Conservation (phyloP, 2,329 filamentous ascomycete species). For the Leptosphaerulina australis region DNA sequence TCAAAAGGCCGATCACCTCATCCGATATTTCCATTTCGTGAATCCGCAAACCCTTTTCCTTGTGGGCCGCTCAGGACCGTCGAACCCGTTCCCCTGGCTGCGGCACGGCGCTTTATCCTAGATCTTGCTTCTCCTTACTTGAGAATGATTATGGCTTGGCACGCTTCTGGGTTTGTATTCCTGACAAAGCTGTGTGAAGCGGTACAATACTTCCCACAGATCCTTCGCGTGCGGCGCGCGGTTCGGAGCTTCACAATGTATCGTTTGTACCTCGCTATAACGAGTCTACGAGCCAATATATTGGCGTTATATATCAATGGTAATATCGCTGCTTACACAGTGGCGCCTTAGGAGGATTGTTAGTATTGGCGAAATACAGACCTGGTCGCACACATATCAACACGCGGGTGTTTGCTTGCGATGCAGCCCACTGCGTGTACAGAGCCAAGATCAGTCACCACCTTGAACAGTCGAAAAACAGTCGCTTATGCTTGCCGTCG, state of each 20-base stretch:
- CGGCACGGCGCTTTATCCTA: constrained; percentile 13
- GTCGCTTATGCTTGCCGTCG: constrained; percentile 10
- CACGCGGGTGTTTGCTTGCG: constrained; percentile 2
- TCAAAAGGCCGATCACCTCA: constrained; percentile 6
- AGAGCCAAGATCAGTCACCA: not conserved
- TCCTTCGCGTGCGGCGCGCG: constrained; percentile 6
- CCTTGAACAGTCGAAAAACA: not conserved
- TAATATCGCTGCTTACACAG: not conserved
- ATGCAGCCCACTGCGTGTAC: not conserved
- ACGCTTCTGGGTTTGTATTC: not conserved
- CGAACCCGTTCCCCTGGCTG: constrained; percentile 14
- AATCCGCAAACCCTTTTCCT: not conserved
- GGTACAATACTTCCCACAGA: constrained; percentile 4
- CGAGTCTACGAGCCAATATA: constrained; percentile 1
- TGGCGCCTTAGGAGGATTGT: not conserved
- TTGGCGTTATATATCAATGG: constrained; percentile 1
- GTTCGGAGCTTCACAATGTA: constrained; percentile 2
- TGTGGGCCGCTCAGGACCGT: constrained; percentile 4
- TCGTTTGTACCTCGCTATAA: constrained; percentile 3
- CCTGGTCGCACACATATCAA: not conserved
- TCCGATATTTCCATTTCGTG: constrained; percentile 6
- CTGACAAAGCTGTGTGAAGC: constrained; percentile 9
- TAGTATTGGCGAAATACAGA: not conserved
- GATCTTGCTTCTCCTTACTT: constrained; percentile 9
- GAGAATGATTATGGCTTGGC: constrained; percentile 4